Conservation (phyloP, 805 yeast genomes). For the Brettanomyces nanus region DNA sequence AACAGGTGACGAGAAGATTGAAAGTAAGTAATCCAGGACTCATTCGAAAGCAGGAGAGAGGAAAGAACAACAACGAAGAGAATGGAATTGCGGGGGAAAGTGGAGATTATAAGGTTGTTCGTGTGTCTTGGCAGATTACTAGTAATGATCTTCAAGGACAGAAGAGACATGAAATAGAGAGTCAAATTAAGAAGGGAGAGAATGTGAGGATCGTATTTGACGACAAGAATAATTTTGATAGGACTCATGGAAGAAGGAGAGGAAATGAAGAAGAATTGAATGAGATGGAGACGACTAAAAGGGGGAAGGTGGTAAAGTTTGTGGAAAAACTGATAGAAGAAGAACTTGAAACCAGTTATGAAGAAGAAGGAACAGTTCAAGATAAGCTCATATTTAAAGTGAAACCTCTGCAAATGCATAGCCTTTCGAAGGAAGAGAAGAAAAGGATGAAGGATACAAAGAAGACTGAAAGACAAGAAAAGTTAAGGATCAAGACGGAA, state of each 20-base stretch:
- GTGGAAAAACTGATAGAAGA: conserved; percentile 21
- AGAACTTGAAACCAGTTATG: conserved; percentile 15
- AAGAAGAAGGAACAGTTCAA: conserved; percentile 15
- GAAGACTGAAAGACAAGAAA: conserved; percentile 28
- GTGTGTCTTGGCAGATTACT: conserved; percentile 51
- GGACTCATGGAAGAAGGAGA: conserved; percentile 8
- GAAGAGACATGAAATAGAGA: conserved; percentile 41
- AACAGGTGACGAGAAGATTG: conserved; percentile 12
- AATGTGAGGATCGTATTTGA: conserved; percentile 35
- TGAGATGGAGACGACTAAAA: conserved; percentile 26
- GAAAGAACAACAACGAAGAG: conserved; percentile 2
- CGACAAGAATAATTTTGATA: conserved; percentile 24
- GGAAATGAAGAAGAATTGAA: conserved; percentile 10
- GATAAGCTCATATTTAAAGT: conserved; percentile 14
- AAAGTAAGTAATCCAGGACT: conserved; percentile 10
- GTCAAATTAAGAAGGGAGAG: conserved; percentile 35
- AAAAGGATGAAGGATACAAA: conserved; percentile 25
- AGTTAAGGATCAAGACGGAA: conserved; percentile 17
- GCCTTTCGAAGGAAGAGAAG: conserved; percentile 18
- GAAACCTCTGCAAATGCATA: conserved; percentile 7
- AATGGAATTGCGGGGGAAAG: conserved; percentile 12
- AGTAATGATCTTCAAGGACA: conserved; percentile 44
- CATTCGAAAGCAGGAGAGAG: conserved; percentile 8
- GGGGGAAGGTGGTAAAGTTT: conserved; percentile 26
- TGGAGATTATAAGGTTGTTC: conserved; percentile 32